These are phyloP conservation scores for Hyparrhenia diplandra DNA, from an alignment of 176 grass and related monocot genomes.

Conservation along the genomic window DNA sequence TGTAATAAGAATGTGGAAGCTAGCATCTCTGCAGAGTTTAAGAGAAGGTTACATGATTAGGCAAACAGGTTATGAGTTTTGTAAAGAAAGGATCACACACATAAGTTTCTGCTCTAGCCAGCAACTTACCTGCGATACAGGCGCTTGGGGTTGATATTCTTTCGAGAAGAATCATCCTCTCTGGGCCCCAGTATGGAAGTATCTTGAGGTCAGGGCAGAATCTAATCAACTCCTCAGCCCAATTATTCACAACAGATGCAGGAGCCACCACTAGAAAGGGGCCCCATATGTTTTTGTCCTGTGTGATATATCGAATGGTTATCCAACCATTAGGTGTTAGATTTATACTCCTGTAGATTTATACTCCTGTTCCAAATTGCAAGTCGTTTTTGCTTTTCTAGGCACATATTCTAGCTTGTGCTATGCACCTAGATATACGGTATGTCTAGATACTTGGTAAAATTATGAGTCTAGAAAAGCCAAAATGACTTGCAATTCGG, in stretches of 20 bases:
- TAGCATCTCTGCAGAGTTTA: constrained; percentile 67
- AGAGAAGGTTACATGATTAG: constrained; percentile 24
- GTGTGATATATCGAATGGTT: constrained; percentile 28
- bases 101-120: background rate
- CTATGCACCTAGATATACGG: background rate
- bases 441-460: background rate
- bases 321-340: background rate
- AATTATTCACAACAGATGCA: constrained; percentile 98
- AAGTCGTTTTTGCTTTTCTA: background rate
- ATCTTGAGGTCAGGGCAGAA: constrained; percentile 99
- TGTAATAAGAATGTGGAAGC: constrained; percentile 98
- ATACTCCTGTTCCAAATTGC: background rate
- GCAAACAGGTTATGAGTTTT: background rate
- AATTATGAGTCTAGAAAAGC: background rate
- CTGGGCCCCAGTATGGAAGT: constrained; percentile 94
- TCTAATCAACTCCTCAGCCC: constrained; percentile 92
- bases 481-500: background rate
- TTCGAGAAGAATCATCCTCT: constrained; percentile 76
- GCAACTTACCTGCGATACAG: constrained; percentile 78
- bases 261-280: constrained; percentile 99
- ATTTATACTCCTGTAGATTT: too few relatives aligned
- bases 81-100: background rate
- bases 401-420: background rate
- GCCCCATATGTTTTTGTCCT: constrained; percentile 99
- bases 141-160: constrained; percentile 95